Percentiles rank a stretch among this genome's conserved stretches.
phyloP scores from a whole-genome alignment of 78 protist species.

The Pigoraptor vietnamica region DNA sequence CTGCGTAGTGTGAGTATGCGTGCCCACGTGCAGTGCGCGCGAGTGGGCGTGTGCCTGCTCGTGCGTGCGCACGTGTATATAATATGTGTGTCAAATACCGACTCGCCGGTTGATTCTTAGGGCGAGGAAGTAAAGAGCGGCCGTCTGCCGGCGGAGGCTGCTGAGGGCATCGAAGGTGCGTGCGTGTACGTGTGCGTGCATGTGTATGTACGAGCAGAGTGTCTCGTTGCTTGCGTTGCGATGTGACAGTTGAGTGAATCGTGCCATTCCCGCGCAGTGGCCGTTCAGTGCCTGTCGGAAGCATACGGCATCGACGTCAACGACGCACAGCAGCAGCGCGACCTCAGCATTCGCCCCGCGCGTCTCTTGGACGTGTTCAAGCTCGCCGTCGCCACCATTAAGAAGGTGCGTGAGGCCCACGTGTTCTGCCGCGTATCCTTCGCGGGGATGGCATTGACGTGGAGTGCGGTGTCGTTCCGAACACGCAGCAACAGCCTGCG shows the following conservation, averaged over 20 bases:
- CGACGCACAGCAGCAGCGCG: neutral
- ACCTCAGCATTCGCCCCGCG: neutral
- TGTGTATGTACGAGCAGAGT: neutral
- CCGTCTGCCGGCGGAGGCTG: neutral
- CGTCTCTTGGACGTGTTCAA: neutral
- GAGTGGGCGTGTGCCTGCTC: too few species aligned
- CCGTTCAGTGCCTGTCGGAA: neutral
- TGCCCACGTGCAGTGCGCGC: too few species aligned
- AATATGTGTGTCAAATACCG: too few species aligned
- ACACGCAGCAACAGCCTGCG: too few species aligned
- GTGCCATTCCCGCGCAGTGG: neutral
- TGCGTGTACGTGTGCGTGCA: neutral
- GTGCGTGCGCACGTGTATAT: too few species aligned
- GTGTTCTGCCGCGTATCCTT: neutral
- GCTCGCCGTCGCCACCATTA: neutral
- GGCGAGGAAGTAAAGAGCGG: neutral
- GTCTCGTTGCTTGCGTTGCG: neutral
- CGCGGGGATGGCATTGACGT: neutral
- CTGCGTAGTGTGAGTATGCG: too few species aligned
- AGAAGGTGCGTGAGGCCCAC: too few species aligned
- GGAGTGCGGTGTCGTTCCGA: too few species aligned
- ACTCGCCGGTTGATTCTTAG: too few species aligned
- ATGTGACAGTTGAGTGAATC: neutral
- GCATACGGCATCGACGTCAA: neutral
- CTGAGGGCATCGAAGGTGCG: neutral